These are phyloP conservation scores for Didymella arachidicola DNA, from an alignment of 2,329 filamentous ascomycete species.

Conservation along the genomic window DNA sequence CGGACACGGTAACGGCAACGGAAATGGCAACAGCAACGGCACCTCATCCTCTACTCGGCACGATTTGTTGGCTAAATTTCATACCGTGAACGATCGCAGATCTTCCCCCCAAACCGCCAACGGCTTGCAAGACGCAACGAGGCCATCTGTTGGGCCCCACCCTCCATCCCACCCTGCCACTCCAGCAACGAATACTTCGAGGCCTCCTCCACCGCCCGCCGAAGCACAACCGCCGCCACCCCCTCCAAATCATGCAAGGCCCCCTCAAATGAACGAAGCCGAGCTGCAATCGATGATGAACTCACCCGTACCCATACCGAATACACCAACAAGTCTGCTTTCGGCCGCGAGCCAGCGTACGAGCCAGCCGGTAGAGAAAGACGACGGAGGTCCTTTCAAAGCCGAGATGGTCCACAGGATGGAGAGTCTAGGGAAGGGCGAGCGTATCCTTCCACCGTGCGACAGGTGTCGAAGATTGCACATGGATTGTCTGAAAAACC, in stretches of 20 bases:
- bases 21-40: slow-evolving; percentile 51
- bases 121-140: slow-evolving; percentile 33
- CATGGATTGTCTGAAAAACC: slow-evolving; percentile 83
- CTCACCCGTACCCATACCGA: slow-evolving; percentile 62
- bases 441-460: slow-evolving; percentile 80
- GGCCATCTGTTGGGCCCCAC: slow-evolving; percentile 40
- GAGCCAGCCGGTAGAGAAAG: slow-evolving; percentile 56
- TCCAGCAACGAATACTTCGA: slow-evolving; percentile 32
- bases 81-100: slow-evolving; percentile 64
- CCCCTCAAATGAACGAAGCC: slow-evolving; percentile 43
- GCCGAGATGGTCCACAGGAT: slow-evolving; percentile 75
- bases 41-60: slow-evolving; percentile 64
- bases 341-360: slow-evolving; percentile 54
- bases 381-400: slow-evolving; percentile 67
- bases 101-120: slow-evolving; percentile 40
- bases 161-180: slow-evolving; percentile 39
- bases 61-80: slow-evolving; percentile 70
- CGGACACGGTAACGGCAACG: slow-evolving; percentile 43
- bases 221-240: slow-evolving; percentile 26
- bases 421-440: slow-evolving; percentile 76
- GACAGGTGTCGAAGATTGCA: slow-evolving; percentile 82
- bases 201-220: slow-evolving; percentile 39
- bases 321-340: slow-evolving; percentile 61
- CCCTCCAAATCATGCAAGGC: slow-evolving; percentile 26
- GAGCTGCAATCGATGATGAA: slow-evolving; percentile 54